Conservation (phyloP, 2,329 filamentous ascomycete genomes). For the Pseudopithomyces maydicus region DNA sequence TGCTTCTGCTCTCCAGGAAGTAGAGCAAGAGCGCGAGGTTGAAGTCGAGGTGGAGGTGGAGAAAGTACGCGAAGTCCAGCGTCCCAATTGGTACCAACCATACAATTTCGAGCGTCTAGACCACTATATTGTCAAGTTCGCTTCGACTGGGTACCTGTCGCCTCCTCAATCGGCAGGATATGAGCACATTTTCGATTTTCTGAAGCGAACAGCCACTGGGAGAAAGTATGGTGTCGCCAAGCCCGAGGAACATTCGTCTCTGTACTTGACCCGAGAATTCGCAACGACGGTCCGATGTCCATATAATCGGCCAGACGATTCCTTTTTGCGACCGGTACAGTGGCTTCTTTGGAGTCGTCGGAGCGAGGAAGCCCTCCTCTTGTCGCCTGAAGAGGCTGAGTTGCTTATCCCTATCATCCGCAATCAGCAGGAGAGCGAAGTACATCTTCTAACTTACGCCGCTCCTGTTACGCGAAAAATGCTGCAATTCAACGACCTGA, state of each 20-base stretch:
- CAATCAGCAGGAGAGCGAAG: conserved; percentile 14
- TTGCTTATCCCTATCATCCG: conserved; percentile 55
- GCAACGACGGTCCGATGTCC: no score
- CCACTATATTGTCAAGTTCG: conserved; percentile 53
- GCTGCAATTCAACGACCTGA: conserved; percentile 61
- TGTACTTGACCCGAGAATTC: background rate
- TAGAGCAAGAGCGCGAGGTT: conserved; percentile 62
- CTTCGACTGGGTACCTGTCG: conserved; percentile 45
- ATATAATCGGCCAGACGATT: no score
- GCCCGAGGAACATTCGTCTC: conserved; percentile 47
- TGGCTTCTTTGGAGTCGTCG: conserved; percentile 65
- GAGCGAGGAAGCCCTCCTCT: conserved; percentile 57
- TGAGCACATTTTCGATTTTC: conserved; percentile 49
- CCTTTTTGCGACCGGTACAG: conserved; percentile 53
- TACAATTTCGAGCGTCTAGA: conserved; percentile 55
- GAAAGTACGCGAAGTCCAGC: conserved; percentile 60
- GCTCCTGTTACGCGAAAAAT: conserved; percentile 66
- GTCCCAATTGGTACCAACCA: conserved; percentile 48
- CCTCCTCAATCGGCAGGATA: conserved; percentile 24
- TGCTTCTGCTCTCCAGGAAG: conserved; percentile 63
- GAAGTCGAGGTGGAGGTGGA: conserved; percentile 65
- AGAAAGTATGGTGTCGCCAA: conserved; percentile 34
- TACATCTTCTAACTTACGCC: conserved; percentile 62
- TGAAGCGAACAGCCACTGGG: conserved; percentile 49
- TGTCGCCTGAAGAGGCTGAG: conserved; percentile 69